These are phyloP conservation scores for Prunus salicina DNA, from an alignment of 306 rosid species.

Conservation along the genomic window DNA sequence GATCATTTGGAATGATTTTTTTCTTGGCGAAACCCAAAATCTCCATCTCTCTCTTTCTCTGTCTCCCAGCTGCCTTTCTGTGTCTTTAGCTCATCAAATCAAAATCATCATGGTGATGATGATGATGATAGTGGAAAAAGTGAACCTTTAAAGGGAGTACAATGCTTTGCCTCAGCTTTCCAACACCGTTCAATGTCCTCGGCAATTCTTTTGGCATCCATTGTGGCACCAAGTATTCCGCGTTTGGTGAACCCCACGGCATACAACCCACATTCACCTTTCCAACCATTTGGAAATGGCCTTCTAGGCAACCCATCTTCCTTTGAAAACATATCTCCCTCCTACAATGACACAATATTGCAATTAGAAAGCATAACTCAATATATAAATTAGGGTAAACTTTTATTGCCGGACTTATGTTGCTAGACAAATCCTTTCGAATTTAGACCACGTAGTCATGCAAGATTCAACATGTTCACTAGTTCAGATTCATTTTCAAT, in stretches of 20 bases:
- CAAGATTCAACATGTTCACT: background rate
- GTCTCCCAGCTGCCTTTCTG: background rate
- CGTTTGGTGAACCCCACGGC: constrained; percentile 94
- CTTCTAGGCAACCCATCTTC: constrained; percentile 75
- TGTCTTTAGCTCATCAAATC: constrained; percentile 15
- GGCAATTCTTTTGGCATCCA: constrained; percentile 82
- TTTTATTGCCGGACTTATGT: background rate
- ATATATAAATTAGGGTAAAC: background rate
- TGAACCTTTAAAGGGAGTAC: constrained; percentile 31
- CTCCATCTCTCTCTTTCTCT: background rate
- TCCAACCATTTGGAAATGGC: constrained; percentile 94
- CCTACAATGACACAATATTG: constrained; percentile 35
- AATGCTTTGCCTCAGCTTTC: constrained; percentile 54
- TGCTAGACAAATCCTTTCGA: background rate
- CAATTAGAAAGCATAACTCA: background rate
- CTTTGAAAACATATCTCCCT: constrained; percentile 72
- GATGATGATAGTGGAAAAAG: constrained; percentile 31
- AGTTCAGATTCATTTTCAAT: background rate
- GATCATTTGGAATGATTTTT: background rate
- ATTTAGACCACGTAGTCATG: background rate
- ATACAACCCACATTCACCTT: constrained; percentile 77
- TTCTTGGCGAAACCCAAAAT: background rate
- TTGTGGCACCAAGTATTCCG: constrained; percentile 79
- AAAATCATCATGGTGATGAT: constrained; percentile 13
- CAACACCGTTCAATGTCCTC: constrained; percentile 67